Conservation (phyloP, 2,329 filamentous ascomycete genomes). For the Trichophyton simii region DNA sequence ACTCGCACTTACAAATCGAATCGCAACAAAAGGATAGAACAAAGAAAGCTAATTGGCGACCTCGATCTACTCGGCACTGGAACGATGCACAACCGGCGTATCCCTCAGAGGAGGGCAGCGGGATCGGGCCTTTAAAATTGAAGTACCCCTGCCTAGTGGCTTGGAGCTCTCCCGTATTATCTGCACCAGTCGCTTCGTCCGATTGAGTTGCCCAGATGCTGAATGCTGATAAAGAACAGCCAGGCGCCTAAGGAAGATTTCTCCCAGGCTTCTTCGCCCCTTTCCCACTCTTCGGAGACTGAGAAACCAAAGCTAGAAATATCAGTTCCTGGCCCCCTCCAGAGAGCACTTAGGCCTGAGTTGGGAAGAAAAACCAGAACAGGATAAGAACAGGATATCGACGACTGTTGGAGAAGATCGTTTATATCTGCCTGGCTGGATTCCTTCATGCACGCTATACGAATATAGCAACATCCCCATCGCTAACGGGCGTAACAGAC, state of each 20-base stretch:
- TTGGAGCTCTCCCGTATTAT: neutral
- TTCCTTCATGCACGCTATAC: neutral
- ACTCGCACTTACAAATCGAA: neutral
- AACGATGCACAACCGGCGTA: neutral
- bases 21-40: slow-evolving; percentile 11
- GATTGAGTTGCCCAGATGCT: neutral
- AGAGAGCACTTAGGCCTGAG: neutral
- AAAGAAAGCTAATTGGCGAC: slow-evolving; percentile 2
- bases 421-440: neutral
- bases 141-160: neutral
- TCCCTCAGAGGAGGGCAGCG: neutral
- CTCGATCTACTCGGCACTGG: neutral
- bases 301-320: neutral
- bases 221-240: neutral
- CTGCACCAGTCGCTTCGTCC: neutral
- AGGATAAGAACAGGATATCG: neutral
- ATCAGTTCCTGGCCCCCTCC: neutral
- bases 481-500: slow-evolving; percentile 2
- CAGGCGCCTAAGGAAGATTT: neutral
- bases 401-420: neutral
- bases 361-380: neutral
- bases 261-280: neutral
- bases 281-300: neutral
- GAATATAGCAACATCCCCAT: neutral
- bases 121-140: neutral